Evolutionary conservation across 495 filamentous ascomycete genomes (phyloP).

Genomic region (Talaromyces proteolyticus): DNA sequence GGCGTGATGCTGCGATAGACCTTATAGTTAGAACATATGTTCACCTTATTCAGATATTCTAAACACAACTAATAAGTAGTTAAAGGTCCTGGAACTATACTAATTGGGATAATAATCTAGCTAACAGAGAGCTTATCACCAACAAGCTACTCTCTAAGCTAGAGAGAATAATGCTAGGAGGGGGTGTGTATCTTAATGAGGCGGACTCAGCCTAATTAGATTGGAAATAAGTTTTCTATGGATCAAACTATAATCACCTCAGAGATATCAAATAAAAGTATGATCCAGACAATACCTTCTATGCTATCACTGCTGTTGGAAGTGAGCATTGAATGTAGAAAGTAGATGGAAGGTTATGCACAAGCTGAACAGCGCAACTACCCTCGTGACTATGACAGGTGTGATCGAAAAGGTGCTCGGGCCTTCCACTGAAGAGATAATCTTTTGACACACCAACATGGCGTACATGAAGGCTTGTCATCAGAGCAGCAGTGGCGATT

Average conservation of each 20-base stretch:
- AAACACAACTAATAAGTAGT: neutral
- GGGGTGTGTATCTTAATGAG: slow-evolving; percentile 9
- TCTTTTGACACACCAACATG: no score
- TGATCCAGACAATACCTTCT: slow-evolving; percentile 48
- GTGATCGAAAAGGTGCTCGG: no score
- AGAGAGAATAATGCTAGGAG: slow-evolving; percentile 2
- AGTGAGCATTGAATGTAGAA: slow-evolving; percentile 34
- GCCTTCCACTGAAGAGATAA: no score
- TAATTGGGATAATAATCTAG: neutral
- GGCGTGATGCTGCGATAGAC: neutral
- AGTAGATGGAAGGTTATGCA: slow-evolving; percentile 13
- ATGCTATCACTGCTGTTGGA: slow-evolving; percentile 41
- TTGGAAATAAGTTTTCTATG: slow-evolving; percentile 16
- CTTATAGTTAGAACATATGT: neutral
- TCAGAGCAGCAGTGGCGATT: no score
- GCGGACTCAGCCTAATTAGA: slow-evolving; percentile 7
- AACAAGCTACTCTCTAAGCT: neutral
- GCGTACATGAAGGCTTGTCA: no score
- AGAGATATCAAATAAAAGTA: slow-evolving; percentile 42
- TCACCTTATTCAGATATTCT: neutral
- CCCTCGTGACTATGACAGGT: no score
- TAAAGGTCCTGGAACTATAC: neutral
- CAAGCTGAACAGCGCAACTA: no score
- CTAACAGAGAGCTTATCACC: neutral
- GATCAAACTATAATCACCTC: slow-evolving; percentile 27